Evolutionary conservation across 805 yeast species (phyloP).

Genomic region (Clavispora santaluciae): DNA sequence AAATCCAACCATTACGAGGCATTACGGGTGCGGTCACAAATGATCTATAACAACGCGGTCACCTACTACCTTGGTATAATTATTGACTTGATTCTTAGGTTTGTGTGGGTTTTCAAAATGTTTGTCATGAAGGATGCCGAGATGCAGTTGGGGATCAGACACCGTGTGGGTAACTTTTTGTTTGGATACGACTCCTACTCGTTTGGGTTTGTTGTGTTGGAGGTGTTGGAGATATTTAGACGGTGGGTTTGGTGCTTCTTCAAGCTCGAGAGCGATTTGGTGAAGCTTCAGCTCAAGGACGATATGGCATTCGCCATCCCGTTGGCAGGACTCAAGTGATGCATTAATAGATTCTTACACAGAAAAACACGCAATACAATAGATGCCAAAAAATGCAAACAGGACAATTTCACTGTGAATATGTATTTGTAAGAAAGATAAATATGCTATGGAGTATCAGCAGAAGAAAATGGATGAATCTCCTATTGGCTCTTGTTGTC

Average conservation of each 20-base stretch:
- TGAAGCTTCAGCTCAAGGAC: slow-evolving; percentile 23
- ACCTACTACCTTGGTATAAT: slow-evolving; percentile 55
- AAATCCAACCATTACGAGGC: slow-evolving; percentile 5
- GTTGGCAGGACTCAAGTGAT: slow-evolving; percentile 6
- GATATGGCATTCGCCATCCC: slow-evolving; percentile 13
- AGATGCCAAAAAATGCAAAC: background rate
- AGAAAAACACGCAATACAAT: background rate
- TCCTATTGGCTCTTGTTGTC: slow-evolving; percentile 17
- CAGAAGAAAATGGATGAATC: background rate
- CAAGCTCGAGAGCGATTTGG: slow-evolving; percentile 75
- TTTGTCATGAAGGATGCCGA: slow-evolving; percentile 31
- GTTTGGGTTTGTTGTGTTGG: slow-evolving; percentile 61
- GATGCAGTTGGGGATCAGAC: slow-evolving; percentile 10
- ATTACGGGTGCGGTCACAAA: slow-evolving; percentile 17
- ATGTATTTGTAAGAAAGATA: background rate
- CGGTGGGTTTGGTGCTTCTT: slow-evolving; percentile 88
- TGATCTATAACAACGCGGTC: slow-evolving; percentile 21
- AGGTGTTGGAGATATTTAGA: slow-evolving; percentile 70
- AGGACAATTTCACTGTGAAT: background rate
- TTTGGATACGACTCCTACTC: slow-evolving; percentile 39
- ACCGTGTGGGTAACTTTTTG: slow-evolving; percentile 19
- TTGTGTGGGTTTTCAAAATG: slow-evolving; percentile 66
- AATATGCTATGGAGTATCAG: background rate
- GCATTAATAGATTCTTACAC: background rate
- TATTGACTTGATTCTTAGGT: slow-evolving; percentile 64